phyloP scores from a whole-genome alignment of 2,329 filamentous ascomycete species.

The Aspergillus brasiliensis region DNA sequence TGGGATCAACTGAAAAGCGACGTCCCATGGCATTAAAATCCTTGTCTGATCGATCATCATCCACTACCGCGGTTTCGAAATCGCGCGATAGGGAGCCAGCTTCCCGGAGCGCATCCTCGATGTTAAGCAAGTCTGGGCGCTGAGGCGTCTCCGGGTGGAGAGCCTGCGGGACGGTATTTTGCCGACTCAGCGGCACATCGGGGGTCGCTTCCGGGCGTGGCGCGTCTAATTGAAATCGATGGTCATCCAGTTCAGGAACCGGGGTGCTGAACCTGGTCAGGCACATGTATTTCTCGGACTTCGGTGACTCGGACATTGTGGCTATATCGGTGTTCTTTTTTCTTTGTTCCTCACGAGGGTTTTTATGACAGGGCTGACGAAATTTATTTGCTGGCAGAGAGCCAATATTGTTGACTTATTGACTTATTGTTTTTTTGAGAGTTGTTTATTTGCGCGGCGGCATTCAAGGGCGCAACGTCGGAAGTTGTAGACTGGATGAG shows the following conservation, averaged over 20 bases:
- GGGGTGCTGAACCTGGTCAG: slow-evolving; percentile 65
- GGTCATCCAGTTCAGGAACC: slow-evolving; percentile 76
- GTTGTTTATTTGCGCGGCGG: background rate
- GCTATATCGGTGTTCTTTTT: background rate
- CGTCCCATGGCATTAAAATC: slow-evolving; percentile 39
- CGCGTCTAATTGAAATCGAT: slow-evolving; percentile 60
- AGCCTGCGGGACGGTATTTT: slow-evolving; percentile 50
- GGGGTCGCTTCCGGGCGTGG: slow-evolving; percentile 37
- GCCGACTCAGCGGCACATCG: slow-evolving; percentile 37
- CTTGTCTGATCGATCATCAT: slow-evolving; percentile 62
- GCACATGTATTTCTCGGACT: slow-evolving; percentile 64
- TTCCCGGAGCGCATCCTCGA: slow-evolving; percentile 50
- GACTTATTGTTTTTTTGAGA: slow-evolving; percentile 2
- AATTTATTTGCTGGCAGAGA: slow-evolving; percentile 2
- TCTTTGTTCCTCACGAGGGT: background rate
- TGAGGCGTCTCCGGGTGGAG: slow-evolving; percentile 53
- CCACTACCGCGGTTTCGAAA: slow-evolving; percentile 81
- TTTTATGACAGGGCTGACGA: background rate
- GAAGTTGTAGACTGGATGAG: slow-evolving; percentile 26
- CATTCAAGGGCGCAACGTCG: slow-evolving; percentile 21
- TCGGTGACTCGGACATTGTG: slow-evolving; percentile 56
- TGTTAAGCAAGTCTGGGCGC: slow-evolving; percentile 49
- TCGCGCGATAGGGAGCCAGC: slow-evolving; percentile 65
- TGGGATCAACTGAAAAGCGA: slow-evolving; percentile 47
- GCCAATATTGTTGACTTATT: slow-evolving; percentile 2